These are phyloP conservation scores for Epichloe sp. DNA, from an alignment of 2,329 filamentous ascomycete genomes.

Conservation along the genomic window DNA sequence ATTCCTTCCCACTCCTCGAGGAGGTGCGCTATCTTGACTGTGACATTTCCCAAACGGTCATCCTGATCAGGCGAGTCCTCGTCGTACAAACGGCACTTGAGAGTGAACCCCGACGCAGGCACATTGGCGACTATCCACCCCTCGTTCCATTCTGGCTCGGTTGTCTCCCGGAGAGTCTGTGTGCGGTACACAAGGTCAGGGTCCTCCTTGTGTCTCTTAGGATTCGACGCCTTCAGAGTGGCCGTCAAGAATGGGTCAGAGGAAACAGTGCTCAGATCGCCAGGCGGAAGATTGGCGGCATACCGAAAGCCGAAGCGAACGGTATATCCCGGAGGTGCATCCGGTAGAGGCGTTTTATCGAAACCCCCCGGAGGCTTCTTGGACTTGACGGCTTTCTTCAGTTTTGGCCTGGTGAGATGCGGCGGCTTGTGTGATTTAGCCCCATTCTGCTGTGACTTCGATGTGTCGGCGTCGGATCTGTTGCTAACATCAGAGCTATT, in stretches of 20 bases:
- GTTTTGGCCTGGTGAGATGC: conserved; percentile 1
- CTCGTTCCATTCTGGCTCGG: conserved; percentile 68
- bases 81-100: conserved; percentile 82
- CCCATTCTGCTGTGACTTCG: neutral
- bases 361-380: conserved; percentile 62
- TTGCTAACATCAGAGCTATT: neutral
- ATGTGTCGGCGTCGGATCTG: neutral
- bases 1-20: conserved; percentile 57
- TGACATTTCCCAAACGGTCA: conserved; percentile 78
- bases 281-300: conserved; percentile 68
- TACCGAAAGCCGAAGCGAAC: conserved; percentile 73
- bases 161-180: conserved; percentile 56
- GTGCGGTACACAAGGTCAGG: conserved; percentile 63
- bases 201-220: conserved; percentile 74
- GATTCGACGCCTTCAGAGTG: conserved; percentile 58
- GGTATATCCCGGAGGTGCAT: conserved; percentile 66
- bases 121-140: conserved; percentile 85
- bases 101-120: conserved; percentile 62
- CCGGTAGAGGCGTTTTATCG: conserved; percentile 64
- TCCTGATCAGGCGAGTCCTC: conserved; percentile 80
- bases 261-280: conserved; percentile 63
- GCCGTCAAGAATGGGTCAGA: conserved; percentile 76
- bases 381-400: conserved; percentile 15
- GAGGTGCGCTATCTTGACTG: conserved; percentile 49
- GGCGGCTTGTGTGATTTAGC: neutral